These are phyloP conservation scores for Leishmania martiniquensis DNA, from an alignment of 208 protist genomes.

Conservation along the genomic window DNA sequence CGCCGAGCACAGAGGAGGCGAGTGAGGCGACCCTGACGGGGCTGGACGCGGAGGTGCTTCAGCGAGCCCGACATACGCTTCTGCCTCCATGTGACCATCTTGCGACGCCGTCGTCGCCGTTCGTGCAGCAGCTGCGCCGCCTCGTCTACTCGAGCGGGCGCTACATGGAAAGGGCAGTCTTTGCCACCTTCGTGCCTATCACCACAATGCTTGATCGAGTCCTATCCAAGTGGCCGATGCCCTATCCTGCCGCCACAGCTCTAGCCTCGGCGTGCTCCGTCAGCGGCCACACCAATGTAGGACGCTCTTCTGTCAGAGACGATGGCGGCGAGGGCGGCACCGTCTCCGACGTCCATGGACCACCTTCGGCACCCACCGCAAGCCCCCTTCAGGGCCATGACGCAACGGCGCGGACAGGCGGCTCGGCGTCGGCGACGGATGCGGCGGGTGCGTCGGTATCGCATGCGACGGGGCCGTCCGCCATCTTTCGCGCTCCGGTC, in stretches of 20 bases:
- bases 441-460: neutral
- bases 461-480: neutral
- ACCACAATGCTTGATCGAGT: neutral
- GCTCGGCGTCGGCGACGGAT: neutral
- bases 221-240: conserved; percentile 3
- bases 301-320: neutral
- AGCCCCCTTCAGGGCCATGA: neutral
- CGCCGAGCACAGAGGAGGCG: neutral
- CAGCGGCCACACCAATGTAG: neutral
- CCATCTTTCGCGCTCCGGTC: neutral
- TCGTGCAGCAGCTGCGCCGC: conserved; percentile 8
- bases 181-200: neutral
- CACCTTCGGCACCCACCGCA: neutral
- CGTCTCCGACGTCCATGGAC: neutral
- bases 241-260: neutral
- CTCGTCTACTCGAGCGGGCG: neutral
- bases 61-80: neutral
- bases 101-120: neutral
- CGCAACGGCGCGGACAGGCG: neutral
- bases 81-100: neutral
- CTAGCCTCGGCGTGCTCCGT: neutral
- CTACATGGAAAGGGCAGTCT: conserved; percentile 2
- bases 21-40: neutral
- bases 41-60: neutral
- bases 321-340: neutral